Evolutionary conservation across 345 rosid species (phyloP).

Genomic region (Dimocarpus longan): DNA sequence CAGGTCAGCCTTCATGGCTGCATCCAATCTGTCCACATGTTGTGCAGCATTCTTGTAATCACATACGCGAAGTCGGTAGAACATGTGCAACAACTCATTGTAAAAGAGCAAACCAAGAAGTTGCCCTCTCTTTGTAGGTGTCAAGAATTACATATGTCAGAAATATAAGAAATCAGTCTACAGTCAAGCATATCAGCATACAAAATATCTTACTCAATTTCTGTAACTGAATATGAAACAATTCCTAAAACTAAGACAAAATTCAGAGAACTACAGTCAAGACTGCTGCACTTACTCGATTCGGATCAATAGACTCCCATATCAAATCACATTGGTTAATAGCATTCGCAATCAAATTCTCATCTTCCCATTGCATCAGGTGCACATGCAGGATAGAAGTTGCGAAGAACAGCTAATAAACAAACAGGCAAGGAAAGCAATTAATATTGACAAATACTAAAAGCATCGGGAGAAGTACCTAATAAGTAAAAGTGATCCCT

Average conservation of each 20-base stretch:
- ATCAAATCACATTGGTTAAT: constrained; percentile 65
- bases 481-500: not conserved
- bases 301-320: constrained; percentile 71
- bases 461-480: not conserved
- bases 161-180: not conserved
- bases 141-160: constrained; percentile 9
- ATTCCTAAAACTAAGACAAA: not conserved
- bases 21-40: constrained; percentile 88
- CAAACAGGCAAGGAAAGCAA: not conserved
- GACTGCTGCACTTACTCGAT: constrained; percentile 53
- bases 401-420: constrained; percentile 81
- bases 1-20: constrained; percentile 76
- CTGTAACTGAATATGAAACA: not conserved
- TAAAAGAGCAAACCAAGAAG: constrained; percentile 87
- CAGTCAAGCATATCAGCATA: not conserved
- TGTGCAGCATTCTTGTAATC: constrained; percentile 90
- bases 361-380: constrained; percentile 90
- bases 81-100: constrained; percentile 85
- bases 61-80: constrained; percentile 78
- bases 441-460: not conserved
- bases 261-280: not conserved
- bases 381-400: constrained; percentile 87
- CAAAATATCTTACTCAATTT: not conserved
- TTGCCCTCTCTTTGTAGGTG: constrained; percentile 47
- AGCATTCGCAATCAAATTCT: constrained; percentile 65